phyloP scores from a whole-genome alignment of 73 alveolate species.

The Uronychia binucleata region DNA sequence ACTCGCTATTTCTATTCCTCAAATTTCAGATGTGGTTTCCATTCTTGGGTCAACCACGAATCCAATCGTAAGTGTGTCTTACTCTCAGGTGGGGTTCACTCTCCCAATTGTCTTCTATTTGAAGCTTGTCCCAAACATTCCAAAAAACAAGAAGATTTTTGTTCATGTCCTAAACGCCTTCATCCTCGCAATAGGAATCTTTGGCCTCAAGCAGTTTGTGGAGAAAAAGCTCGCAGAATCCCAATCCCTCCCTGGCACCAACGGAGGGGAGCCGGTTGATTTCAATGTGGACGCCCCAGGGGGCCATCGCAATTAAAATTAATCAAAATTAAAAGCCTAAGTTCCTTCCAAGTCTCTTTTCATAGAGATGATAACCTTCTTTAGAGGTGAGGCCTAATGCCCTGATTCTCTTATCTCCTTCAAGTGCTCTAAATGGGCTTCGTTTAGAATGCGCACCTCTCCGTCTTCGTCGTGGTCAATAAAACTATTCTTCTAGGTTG shows the following conservation, averaged over 20 bases:
- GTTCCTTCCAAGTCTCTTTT: neutral
- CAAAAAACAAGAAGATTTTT: neutral
- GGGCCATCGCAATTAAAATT: neutral
- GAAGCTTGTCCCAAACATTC: slow-evolving; percentile 35
- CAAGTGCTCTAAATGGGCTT: neutral
- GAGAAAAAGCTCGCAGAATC: neutral
- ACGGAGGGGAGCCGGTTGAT: no score
- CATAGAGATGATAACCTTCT: neutral
- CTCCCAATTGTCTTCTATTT: slow-evolving; percentile 59
- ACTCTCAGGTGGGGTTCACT: slow-evolving; percentile 49
- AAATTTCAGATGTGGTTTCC: slow-evolving; percentile 53
- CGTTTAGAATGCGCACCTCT: neutral
- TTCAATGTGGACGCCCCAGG: neutral
- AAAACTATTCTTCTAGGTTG: neutral
- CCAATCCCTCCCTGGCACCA: neutral
- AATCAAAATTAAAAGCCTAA: neutral
- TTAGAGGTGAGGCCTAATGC: no score
- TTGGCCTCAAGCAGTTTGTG: neutral
- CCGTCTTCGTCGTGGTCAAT: neutral
- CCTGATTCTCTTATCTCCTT: no score
- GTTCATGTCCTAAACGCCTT: neutral
- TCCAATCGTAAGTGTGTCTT: slow-evolving; percentile 19
- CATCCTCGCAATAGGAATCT: slow-evolving; percentile 4
- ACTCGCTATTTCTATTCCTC: slow-evolving; percentile 39
- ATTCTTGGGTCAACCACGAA: slow-evolving; percentile 64